Evolutionary conservation across 1,139 yeast species (phyloP).

Genomic region (Taphrina flavorubra): DNA sequence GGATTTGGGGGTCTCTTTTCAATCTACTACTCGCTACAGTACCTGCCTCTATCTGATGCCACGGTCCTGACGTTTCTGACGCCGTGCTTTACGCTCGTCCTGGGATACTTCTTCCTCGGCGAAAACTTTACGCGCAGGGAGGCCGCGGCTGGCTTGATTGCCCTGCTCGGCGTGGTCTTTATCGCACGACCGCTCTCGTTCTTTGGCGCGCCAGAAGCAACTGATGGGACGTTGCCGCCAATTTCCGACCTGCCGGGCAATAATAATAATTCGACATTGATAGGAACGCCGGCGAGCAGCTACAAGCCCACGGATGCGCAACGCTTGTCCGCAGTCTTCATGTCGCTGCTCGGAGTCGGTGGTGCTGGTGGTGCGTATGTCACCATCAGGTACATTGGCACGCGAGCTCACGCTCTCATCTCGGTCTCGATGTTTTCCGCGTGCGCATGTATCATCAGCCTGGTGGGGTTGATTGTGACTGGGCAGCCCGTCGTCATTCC

Average conservation of each 20-base stretch:
- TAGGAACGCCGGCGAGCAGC: neutral
- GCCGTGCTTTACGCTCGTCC: conserved; percentile 76
- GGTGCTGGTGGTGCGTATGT: conserved; percentile 78
- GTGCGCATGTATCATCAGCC: conserved; percentile 62
- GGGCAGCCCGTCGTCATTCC: conserved; percentile 61
- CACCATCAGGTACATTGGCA: conserved; percentile 74
- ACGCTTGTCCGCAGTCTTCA: conserved; percentile 60
- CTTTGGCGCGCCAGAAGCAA: conserved; percentile 3
- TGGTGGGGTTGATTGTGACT: conserved; percentile 45
- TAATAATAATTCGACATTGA: conserved; percentile 10
- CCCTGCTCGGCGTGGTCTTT: conserved; percentile 75
- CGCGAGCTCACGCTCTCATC: conserved; percentile 75
- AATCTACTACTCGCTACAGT: conserved; percentile 72
- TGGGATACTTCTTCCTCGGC: conserved; percentile 70
- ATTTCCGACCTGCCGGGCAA: conserved; percentile 36
- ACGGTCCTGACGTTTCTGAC: conserved; percentile 78
- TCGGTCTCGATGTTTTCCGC: conserved; percentile 79
- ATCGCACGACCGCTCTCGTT: conserved; percentile 70
- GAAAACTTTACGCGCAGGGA: conserved; percentile 74
- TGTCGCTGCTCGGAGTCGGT: conserved; percentile 71
- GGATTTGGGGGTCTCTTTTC: conserved; percentile 85
- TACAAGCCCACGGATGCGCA: conserved; percentile 46
- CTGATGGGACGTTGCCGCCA: neutral
- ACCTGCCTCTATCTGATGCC: conserved; percentile 77
- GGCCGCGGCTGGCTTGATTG: conserved; percentile 69